These are phyloP conservation scores for Amaranthus hypochondriacus DNA, from an alignment of 148 eudicot genomes.

Conservation along the genomic window DNA sequence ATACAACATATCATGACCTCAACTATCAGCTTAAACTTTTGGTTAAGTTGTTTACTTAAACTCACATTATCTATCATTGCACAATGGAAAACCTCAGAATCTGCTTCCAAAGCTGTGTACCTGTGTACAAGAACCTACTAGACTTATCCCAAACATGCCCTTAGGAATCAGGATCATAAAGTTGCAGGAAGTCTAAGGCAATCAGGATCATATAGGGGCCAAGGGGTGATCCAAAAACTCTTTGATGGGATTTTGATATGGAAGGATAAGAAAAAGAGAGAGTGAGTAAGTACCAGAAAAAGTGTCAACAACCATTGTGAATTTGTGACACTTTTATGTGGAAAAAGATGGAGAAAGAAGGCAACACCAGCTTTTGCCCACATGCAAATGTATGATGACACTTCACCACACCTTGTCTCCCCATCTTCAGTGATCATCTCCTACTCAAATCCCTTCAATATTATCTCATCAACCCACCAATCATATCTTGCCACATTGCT, in stretches of 20 bases:
- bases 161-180: no score
- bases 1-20: no score
- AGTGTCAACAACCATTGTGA: constrained; percentile 20
- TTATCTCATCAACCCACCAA: constrained; percentile 1
- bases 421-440: background rate
- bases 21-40: no score
- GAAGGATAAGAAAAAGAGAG: background rate
- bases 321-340: constrained; percentile 13
- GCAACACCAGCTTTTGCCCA: constrained; percentile 33
- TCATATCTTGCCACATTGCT: constrained; percentile 7
- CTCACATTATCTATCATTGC: no score
- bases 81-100: no score
- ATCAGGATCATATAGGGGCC: background rate
- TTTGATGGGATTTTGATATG: constrained; percentile 8
- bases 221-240: constrained; percentile 1
- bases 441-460: background rate
- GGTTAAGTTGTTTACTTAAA: no score
- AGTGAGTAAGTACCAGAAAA: constrained; percentile 1
- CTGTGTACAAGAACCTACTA: no score
- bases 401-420: constrained; percentile 49
- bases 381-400: constrained; percentile 48
- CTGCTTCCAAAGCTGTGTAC: no score
- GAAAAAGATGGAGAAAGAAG: constrained; percentile 12
- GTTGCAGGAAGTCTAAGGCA: background rate
- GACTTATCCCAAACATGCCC: no score